Evolutionary conservation across 2,329 filamentous ascomycete species (phyloP).

Genomic region (Aspergillus pseudoterreus): DNA sequence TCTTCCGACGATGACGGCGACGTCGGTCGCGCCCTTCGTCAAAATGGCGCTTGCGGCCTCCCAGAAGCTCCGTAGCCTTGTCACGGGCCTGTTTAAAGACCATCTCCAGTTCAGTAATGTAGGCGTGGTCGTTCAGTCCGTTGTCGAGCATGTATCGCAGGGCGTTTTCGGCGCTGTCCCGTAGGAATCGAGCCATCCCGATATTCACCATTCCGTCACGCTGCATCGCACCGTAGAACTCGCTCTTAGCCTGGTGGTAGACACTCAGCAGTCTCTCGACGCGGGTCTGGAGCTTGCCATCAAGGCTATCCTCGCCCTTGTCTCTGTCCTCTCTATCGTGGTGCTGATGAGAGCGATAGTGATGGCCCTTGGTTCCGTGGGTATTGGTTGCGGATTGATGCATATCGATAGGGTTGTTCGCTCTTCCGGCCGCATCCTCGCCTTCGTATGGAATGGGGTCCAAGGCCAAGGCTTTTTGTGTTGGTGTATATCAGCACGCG

Average conservation of each 20-base stretch:
- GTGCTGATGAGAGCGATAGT: not conserved
- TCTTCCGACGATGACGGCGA: conserved; percentile 9
- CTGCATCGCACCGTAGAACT: conserved; percentile 30
- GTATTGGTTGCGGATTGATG: not conserved
- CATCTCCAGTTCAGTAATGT: conserved; percentile 31
- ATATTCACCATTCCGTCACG: conserved; percentile 20
- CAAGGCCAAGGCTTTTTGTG: not conserved
- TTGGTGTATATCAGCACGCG: not conserved
- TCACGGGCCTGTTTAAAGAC: conserved; percentile 32
- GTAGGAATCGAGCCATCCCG: conserved; percentile 37
- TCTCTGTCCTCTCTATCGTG: not conserved
- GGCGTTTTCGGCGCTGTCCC: conserved; percentile 43
- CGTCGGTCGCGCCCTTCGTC: conserved; percentile 19
- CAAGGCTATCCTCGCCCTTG: not conserved
- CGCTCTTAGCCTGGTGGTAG: conserved; percentile 35
- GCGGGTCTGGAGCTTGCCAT: conserved; percentile 4
- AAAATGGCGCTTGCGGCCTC: conserved; percentile 39
- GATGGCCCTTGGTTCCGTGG: not conserved
- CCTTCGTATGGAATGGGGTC: not conserved
- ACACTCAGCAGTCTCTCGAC: conserved; percentile 22
- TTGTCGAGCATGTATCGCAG: conserved; percentile 30
- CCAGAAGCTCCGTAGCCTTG: conserved; percentile 33
- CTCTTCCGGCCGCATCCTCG: not conserved
- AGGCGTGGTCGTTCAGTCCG: conserved; percentile 19
- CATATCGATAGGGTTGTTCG: not conserved